Evolutionary conservation across 495 filamentous ascomycete genomes (phyloP).

Genomic region (Elaphomyces granulatus): DNA sequence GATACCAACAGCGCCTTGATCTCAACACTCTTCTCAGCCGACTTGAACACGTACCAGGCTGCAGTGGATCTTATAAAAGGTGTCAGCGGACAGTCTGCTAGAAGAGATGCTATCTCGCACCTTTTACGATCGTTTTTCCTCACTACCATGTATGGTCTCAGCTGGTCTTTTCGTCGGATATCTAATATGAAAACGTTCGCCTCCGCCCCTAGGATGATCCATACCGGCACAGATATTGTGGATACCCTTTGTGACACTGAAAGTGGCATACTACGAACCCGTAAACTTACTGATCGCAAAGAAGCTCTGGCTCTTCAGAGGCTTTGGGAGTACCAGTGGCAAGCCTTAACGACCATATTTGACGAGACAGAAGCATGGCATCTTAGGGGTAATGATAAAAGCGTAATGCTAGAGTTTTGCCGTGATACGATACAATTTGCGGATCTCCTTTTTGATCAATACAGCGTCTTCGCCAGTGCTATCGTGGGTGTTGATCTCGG

Average conservation of each 20-base stretch:
- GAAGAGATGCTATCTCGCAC: slow-evolving; percentile 59
- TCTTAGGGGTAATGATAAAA: slow-evolving; percentile 49
- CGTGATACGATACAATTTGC: slow-evolving; percentile 89
- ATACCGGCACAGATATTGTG: slow-evolving; percentile 59
- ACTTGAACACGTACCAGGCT: slow-evolving; percentile 55
- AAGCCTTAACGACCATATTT: slow-evolving; percentile 65
- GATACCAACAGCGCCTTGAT: slow-evolving; percentile 52
- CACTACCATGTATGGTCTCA: slow-evolving; percentile 44
- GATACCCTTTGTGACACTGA: slow-evolving; percentile 70
- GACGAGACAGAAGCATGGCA: slow-evolving; percentile 68
- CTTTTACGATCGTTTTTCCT: slow-evolving; percentile 49
- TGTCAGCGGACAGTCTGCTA: slow-evolving; percentile 52
- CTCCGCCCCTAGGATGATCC: slow-evolving; percentile 54
- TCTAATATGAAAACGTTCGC: slow-evolving; percentile 45
- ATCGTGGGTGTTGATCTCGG: slow-evolving; percentile 33
- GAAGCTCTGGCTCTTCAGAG: slow-evolving; percentile 49
- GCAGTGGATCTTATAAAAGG: slow-evolving; percentile 68
- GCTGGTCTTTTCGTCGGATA: slow-evolving; percentile 45
- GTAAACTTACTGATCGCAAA: slow-evolving; percentile 37
- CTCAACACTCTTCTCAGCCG: slow-evolving; percentile 52
- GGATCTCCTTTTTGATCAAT: slow-evolving; percentile 68
- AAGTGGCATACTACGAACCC: slow-evolving; percentile 61
- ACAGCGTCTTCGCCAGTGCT: slow-evolving; percentile 59
- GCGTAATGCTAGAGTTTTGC: slow-evolving; percentile 76
- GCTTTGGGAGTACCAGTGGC: slow-evolving; percentile 79